Conservation (phyloP, 768 basidiomycete genomes). For the Vishniacozyma victoriae region DNA sequence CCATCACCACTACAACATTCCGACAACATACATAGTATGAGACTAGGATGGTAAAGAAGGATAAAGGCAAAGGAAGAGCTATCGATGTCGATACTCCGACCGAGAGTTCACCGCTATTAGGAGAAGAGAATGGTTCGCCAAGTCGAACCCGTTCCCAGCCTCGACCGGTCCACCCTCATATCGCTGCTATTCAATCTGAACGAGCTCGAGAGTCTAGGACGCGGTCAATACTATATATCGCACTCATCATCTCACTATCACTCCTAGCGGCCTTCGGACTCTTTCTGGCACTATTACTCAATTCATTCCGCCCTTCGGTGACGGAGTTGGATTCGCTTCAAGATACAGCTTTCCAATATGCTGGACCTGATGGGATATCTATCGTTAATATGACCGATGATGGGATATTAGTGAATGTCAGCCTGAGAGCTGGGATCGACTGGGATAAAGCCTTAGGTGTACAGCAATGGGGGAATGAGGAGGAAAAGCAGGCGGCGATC, state of each 20-base stretch:
- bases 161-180: too few species aligned
- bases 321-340: slow-evolving; percentile 26
- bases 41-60: too few species aligned
- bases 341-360: slow-evolving; percentile 30
- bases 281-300: slow-evolving; percentile 25
- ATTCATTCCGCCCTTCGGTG: slow-evolving; percentile 34
- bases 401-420: slow-evolving; percentile 33
- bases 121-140: too few species aligned
- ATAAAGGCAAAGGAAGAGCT: too few species aligned
- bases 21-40: too few species aligned
- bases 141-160: too few species aligned
- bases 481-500: slow-evolving; percentile 12
- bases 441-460: slow-evolving; percentile 37
- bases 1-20: too few species aligned
- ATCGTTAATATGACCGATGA: slow-evolving; percentile 41
- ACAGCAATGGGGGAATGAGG: slow-evolving; percentile 1
- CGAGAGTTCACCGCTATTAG: too few species aligned
- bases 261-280: slow-evolving; percentile 21
- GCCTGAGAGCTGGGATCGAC: slow-evolving; percentile 37
- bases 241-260: slow-evolving; percentile 20
- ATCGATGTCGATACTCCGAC: too few species aligned
- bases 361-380: slow-evolving; percentile 25
- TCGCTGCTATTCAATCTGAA: too few species aligned
- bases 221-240: slow-evolving; percentile 16
- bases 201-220: too few species aligned